These are phyloP conservation scores for Cladophialophora yegresii DNA, from an alignment of 2,329 filamentous ascomycete species.

Conservation along the genomic window DNA sequence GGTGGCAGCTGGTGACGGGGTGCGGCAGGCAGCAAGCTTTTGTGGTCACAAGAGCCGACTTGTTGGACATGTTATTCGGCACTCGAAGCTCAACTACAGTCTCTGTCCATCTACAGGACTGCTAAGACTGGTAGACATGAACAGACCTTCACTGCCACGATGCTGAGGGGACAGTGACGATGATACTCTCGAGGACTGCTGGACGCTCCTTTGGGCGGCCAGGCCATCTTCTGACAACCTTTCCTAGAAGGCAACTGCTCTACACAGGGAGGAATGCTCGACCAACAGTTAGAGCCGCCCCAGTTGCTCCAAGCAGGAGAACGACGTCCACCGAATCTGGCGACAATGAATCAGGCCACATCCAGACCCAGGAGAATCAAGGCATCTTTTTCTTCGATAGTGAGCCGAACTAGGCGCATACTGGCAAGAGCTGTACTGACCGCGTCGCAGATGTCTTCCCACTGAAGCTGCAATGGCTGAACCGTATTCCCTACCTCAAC, in stretches of 20 bases:
- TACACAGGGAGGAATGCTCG: conserved; percentile 25
- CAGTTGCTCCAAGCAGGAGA: conserved; percentile 19
- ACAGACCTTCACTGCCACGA: background rate
- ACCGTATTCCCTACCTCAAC: conserved; percentile 55
- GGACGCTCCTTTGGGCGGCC: conserved; percentile 13
- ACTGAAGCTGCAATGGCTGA: conserved; percentile 67
- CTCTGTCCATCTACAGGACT: background rate
- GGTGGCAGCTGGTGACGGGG: conserved; percentile 1
- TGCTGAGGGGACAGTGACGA: conserved; percentile 11
- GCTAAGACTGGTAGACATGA: background rate
- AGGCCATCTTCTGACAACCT: background rate
- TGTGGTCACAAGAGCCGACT: conserved; percentile 11
- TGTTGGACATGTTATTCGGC: background rate
- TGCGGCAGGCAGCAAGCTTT: conserved; percentile 3
- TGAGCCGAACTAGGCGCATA: conserved; percentile 46
- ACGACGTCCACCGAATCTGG: conserved; percentile 36
- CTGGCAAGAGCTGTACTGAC: conserved; percentile 20
- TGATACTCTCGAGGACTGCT: conserved; percentile 21
- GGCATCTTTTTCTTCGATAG: conserved; percentile 88
- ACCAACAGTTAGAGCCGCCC: conserved; percentile 14
- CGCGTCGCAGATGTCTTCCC: conserved; percentile 72
- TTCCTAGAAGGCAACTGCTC: conserved; percentile 23
- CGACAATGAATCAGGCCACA: conserved; percentile 65
- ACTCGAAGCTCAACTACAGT: background rate
- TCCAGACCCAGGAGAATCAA: conserved; percentile 73